Evolutionary conservation across 1,284 basidiomycete genomes (phyloP).

Genomic region (Boletus smithii): DNA sequence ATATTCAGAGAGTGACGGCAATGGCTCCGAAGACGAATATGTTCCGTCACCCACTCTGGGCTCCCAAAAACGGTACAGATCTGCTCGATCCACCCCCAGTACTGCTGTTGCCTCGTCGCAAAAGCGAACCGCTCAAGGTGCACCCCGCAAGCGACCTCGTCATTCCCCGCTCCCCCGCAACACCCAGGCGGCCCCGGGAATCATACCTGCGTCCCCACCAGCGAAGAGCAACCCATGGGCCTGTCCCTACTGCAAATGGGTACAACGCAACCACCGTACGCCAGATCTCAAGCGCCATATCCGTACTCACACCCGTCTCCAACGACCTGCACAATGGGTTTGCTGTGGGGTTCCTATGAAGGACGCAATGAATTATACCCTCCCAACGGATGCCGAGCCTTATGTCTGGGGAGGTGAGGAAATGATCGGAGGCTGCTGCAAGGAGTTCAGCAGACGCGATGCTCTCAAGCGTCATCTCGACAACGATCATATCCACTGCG

Average conservation of each 20-base stretch:
- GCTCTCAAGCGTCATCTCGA: slow-evolving; percentile 55
- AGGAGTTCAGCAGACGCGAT: slow-evolving; percentile 52
- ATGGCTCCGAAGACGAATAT: slow-evolving; percentile 33
- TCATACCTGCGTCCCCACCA: slow-evolving; percentile 14
- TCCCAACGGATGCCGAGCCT: slow-evolving; percentile 32
- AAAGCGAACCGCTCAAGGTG: slow-evolving; percentile 5
- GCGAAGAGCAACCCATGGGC: slow-evolving; percentile 31
- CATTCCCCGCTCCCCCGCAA: slow-evolving; percentile 40
- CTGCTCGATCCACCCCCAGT: slow-evolving; percentile 1
- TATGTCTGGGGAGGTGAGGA: slow-evolving; percentile 30
- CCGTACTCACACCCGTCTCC: slow-evolving; percentile 43
- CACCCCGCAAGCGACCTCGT: slow-evolving; percentile 32
- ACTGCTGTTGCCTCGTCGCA: slow-evolving; percentile 2
- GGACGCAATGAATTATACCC: slow-evolving; percentile 32
- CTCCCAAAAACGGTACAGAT: slow-evolving; percentile 26
- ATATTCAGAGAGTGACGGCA: slow-evolving; percentile 28
- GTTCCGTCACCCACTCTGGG: slow-evolving; percentile 27
- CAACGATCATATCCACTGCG: slow-evolving; percentile 41
- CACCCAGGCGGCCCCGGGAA: slow-evolving; percentile 29
- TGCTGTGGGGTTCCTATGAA: slow-evolving; percentile 42
- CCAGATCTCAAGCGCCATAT: slow-evolving; percentile 56
- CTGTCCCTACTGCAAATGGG: slow-evolving; percentile 34
- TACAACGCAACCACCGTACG: slow-evolving; percentile 40
- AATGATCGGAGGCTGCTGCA: slow-evolving; percentile 50
- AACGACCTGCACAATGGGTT: slow-evolving; percentile 32